phyloP scores from a whole-genome alignment of 352 stramenopile species.

The Phytophthora lateralis region DNA sequence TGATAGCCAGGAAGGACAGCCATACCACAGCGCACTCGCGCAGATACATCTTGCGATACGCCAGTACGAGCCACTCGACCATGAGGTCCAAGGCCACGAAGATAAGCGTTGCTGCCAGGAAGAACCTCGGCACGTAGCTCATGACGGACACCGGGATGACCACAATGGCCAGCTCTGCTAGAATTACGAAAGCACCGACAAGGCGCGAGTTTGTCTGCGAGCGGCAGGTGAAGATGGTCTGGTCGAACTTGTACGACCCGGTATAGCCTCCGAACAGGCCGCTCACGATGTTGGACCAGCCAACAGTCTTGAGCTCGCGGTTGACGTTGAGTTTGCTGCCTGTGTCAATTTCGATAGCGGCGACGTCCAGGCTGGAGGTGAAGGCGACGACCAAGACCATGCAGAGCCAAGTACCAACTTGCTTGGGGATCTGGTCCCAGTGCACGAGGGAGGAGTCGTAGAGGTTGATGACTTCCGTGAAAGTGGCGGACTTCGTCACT shows the following conservation, averaged over 20 bases:
- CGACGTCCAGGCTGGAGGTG: constrained; percentile 95
- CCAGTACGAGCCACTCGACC: constrained; percentile 94
- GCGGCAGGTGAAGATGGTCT: constrained; percentile 97
- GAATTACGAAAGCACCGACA: constrained; percentile 89
- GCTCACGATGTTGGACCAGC: constrained; percentile 95
- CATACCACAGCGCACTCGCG: constrained; percentile 93
- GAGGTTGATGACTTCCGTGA: constrained; percentile 77
- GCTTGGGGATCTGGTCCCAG: constrained; percentile 85
- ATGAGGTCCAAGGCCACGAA: constrained; percentile 97
- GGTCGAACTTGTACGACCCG: constrained; percentile 98
- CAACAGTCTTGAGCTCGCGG: constrained; percentile 93
- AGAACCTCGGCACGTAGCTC: constrained; percentile 94
- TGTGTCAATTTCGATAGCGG: constrained; percentile 97
- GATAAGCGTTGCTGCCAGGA: constrained; percentile 96
- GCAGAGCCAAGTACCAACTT: constrained; percentile 90
- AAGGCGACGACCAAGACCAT: constrained; percentile 98
- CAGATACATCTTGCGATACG: constrained; percentile 73
- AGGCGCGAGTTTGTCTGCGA: constrained; percentile 89
- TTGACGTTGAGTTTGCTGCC: constrained; percentile 93
- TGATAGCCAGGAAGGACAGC: constrained; percentile 93
- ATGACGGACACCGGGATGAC: constrained; percentile 93
- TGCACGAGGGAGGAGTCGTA: constrained; percentile 91
- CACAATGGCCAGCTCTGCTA: constrained; percentile 83
- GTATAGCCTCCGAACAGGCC: constrained; percentile 96
- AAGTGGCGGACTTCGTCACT: constrained; percentile 50